These are phyloP conservation scores for Cercophora samala DNA, from an alignment of 495 filamentous ascomycete genomes.

Conservation along the genomic window DNA sequence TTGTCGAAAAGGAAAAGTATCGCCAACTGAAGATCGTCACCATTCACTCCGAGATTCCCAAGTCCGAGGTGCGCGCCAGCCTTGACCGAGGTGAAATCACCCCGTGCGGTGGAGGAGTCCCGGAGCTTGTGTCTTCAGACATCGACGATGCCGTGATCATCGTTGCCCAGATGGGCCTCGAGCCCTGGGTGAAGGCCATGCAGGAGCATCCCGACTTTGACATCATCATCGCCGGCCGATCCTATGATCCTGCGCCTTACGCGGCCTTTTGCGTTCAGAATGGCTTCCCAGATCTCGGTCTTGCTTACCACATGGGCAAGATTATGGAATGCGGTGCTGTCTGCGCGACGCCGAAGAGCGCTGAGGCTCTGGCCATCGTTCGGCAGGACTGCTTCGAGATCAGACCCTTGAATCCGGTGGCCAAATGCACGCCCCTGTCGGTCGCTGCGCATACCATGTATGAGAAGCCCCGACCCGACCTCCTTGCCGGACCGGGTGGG, in stretches of 20 bases:
- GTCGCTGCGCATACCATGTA: constrained; percentile 53
- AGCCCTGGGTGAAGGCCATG: constrained; percentile 43
- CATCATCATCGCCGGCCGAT: constrained; percentile 47
- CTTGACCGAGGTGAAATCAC: constrained; percentile 23
- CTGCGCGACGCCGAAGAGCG: constrained; percentile 48
- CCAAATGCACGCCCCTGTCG: constrained; percentile 42
- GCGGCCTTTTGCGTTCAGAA: constrained; percentile 38
- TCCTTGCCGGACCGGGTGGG: constrained; percentile 47
- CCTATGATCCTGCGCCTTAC: constrained; percentile 51
- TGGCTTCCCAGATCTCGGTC: constrained; percentile 12
- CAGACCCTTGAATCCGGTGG: constrained; percentile 30
- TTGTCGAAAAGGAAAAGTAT: constrained; percentile 29
- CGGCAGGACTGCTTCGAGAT: constrained; percentile 46
- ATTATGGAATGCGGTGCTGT: constrained; percentile 51
- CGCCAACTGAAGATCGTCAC: constrained; percentile 40
- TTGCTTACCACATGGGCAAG: constrained; percentile 49
- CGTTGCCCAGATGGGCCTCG: constrained; percentile 38
- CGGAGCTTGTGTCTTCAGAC: constrained; percentile 37
- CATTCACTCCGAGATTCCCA: constrained; percentile 40
- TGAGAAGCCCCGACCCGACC: constrained; percentile 49
- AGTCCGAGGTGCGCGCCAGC: constrained; percentile 30
- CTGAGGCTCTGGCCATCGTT: constrained; percentile 36
- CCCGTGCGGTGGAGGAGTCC: constrained; percentile 36
- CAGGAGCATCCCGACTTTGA: constrained; percentile 38
- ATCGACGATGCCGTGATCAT: constrained; percentile 36